phyloP scores from a whole-genome alignment of 768 basidiomycete species.

The Lepiota venenata region DNA sequence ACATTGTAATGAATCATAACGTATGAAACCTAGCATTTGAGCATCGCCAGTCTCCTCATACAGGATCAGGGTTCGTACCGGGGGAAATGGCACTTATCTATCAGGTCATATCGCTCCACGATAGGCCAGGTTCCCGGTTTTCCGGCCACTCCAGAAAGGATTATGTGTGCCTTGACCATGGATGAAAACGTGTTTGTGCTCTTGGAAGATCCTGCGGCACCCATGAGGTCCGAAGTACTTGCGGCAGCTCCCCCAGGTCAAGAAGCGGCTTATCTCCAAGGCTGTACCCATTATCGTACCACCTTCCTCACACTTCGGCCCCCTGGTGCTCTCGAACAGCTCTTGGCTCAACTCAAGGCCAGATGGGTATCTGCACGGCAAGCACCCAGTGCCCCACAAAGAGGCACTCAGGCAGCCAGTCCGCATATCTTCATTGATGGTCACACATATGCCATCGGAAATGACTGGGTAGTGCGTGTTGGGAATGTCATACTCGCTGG shows the following conservation, averaged over 20 bases:
- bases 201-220: slow-evolving; percentile 73
- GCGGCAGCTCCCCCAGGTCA: slow-evolving; percentile 40
- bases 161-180: slow-evolving; percentile 77
- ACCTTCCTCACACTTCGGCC: slow-evolving; percentile 77
- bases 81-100: slow-evolving; percentile 67
- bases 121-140: slow-evolving; percentile 52
- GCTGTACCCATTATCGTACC: slow-evolving; percentile 65
- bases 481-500: slow-evolving; percentile 77
- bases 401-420: slow-evolving; percentile 34
- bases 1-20: slow-evolving; percentile 69
- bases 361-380: slow-evolving; percentile 73
- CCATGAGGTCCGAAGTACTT: slow-evolving; percentile 59
- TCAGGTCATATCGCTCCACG: slow-evolving; percentile 76
- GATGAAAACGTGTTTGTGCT: slow-evolving; percentile 78
- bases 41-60: slow-evolving; percentile 12
- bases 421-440: slow-evolving; percentile 74
- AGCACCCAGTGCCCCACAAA: slow-evolving; percentile 15
- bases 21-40: slow-evolving; percentile 28
- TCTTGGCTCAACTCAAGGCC: slow-evolving; percentile 70
- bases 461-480: slow-evolving; percentile 77
- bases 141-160: slow-evolving; percentile 54
- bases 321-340: slow-evolving; percentile 70
- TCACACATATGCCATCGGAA: slow-evolving; percentile 69
- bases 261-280: slow-evolving; percentile 39
- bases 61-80: slow-evolving; percentile 48